Evolutionary conservation across 2,329 filamentous ascomycete genomes (phyloP).

Genomic region (Mycosphaerella sp.): DNA sequence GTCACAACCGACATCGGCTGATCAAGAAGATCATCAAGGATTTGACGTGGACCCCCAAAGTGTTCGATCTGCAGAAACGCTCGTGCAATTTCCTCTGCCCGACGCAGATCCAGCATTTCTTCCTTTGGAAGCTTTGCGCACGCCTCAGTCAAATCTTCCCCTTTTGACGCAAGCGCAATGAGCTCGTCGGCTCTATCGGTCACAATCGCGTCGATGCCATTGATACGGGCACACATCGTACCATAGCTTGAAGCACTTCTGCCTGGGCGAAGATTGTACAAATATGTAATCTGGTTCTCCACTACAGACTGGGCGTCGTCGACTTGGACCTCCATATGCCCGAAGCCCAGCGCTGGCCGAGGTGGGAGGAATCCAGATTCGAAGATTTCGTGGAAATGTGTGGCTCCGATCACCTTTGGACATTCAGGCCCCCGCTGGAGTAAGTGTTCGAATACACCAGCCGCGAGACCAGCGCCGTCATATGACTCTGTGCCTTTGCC

Average conservation of each 20-base stretch:
- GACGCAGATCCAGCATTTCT: slow-evolving; percentile 60
- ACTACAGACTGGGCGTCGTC: slow-evolving; percentile 46
- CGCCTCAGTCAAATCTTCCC: slow-evolving; percentile 67
- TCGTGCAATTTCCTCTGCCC: slow-evolving; percentile 50
- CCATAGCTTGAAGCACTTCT: slow-evolving; percentile 78
- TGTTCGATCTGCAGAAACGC: slow-evolving; percentile 39
- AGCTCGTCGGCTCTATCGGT: slow-evolving; percentile 71
- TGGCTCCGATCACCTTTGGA: slow-evolving; percentile 57
- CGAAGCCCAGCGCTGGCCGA: slow-evolving; percentile 51
- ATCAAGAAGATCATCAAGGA: slow-evolving; percentile 37
- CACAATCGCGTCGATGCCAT: slow-evolving; percentile 67
- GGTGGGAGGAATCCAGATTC: slow-evolving; percentile 53
- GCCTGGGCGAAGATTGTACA: slow-evolving; percentile 45
- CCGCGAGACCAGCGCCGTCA: slow-evolving; percentile 59
- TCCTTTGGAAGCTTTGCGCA: slow-evolving; percentile 60
- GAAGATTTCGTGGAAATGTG: slow-evolving; percentile 68
- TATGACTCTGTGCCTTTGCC: slow-evolving; percentile 60
- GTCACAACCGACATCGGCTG: background rate
- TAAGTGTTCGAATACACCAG: slow-evolving; percentile 54
- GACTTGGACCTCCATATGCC: slow-evolving; percentile 65
- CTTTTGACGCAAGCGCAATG: slow-evolving; percentile 58
- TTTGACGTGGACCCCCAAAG: slow-evolving; percentile 30
- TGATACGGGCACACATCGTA: slow-evolving; percentile 74
- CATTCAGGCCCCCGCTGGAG: slow-evolving; percentile 43
- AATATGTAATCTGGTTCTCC: slow-evolving; percentile 49